phyloP scores from a whole-genome alignment of 1,139 yeast genomes.

The Candida sanyaensis region DNA sequence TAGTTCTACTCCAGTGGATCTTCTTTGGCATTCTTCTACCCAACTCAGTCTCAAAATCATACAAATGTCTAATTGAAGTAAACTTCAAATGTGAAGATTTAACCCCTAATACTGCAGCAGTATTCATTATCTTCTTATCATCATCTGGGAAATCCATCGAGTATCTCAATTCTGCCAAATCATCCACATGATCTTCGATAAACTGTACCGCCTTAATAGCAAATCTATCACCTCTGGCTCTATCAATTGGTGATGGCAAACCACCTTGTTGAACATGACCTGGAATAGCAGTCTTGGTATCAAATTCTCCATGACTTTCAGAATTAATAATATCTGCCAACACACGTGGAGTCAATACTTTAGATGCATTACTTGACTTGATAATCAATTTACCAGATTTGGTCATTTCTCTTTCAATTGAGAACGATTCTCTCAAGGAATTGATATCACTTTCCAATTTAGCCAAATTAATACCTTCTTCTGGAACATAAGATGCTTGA shows the following conservation, averaged over 20 bases:
- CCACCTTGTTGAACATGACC: constrained; percentile 99
- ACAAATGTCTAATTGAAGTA: constrained; percentile 71
- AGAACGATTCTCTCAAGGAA: constrained; percentile 56
- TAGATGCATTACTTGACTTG: constrained; percentile 83
- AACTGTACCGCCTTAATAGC: constrained; percentile 88
- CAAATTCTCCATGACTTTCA: constrained; percentile 75
- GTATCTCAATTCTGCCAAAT: constrained; percentile 25
- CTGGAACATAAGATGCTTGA: constrained; percentile 76
- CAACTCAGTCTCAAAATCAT: constrained; percentile 83
- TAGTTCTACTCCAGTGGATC: constrained; percentile 76
- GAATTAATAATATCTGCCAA: constrained; percentile 81
- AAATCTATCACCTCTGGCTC: constrained; percentile 87
- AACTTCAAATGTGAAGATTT: constrained; percentile 76
- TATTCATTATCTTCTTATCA: constrained; percentile 39
- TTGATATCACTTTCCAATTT: constrained; percentile 64
- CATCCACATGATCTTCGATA: constrained; percentile 55
- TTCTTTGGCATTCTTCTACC: constrained; percentile 83
- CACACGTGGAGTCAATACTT: constrained; percentile 76
- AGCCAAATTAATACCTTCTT: constrained; percentile 58
- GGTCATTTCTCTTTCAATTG: constrained; percentile 59
- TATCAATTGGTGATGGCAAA: constrained; percentile 90
- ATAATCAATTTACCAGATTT: constrained; percentile 81
- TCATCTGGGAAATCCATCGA: constrained; percentile 36
- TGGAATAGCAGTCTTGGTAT: constrained; percentile 93
- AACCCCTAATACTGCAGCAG: constrained; percentile 88